These are phyloP conservation scores for Ceratobasidium sp. DNA, from an alignment of 1,284 basidiomycete genomes.

Conservation along the genomic window DNA sequence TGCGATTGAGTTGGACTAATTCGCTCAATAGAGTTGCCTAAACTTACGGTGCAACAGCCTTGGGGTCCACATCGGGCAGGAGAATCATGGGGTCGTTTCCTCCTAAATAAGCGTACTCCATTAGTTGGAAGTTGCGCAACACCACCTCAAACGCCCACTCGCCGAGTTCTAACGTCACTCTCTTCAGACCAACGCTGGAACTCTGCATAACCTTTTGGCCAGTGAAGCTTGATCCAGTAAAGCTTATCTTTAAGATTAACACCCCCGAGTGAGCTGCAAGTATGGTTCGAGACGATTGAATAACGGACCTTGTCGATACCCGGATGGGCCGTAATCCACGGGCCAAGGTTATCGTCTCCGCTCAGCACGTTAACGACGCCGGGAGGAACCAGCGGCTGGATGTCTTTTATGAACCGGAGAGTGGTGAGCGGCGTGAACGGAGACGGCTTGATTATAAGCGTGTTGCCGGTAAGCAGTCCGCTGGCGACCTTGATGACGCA, in stretches of 20 bases:
- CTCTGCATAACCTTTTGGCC: slow-evolving; percentile 65
- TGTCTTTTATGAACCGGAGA: slow-evolving; percentile 63
- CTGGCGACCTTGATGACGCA: slow-evolving; percentile 86
- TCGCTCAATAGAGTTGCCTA: background rate
- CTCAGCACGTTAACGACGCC: slow-evolving; percentile 93
- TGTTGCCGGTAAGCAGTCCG: slow-evolving; percentile 88
- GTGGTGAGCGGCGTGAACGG: slow-evolving; percentile 93
- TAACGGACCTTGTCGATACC: slow-evolving; percentile 78
- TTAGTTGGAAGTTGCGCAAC: slow-evolving; percentile 52
- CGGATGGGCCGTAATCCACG: slow-evolving; percentile 80
- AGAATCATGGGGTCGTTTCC: slow-evolving; percentile 63
- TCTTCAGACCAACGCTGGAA: slow-evolving; percentile 65
- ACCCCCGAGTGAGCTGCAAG: background rate
- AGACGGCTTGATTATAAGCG: slow-evolving; percentile 92
- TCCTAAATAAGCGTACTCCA: slow-evolving; percentile 54
- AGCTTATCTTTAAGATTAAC: slow-evolving; percentile 57
- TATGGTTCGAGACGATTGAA: background rate
- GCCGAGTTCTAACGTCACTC: slow-evolving; percentile 85
- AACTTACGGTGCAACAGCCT: slow-evolving; percentile 66
- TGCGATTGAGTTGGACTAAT: background rate
- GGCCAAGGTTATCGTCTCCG: slow-evolving; percentile 89
- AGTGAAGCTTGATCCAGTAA: slow-evolving; percentile 61
- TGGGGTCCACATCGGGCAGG: slow-evolving; percentile 66
- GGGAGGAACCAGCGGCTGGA: slow-evolving; percentile 78
- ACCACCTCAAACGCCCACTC: background rate